These are phyloP conservation scores for Leccinum fallax DNA, from an alignment of 1,284 basidiomycete species.

Conservation along the genomic window DNA sequence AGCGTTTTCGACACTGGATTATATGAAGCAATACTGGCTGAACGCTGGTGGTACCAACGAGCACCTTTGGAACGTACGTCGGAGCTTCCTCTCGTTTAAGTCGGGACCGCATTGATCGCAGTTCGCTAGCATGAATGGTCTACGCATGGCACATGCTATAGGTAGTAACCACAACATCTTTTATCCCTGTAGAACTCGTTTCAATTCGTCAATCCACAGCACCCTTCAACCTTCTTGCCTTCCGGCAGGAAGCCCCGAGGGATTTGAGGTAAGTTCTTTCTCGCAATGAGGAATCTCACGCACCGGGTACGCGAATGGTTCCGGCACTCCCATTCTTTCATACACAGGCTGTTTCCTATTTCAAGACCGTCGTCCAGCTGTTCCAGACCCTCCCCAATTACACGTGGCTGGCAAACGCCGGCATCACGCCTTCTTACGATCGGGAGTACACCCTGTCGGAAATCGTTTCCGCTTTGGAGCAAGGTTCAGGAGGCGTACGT, in stretches of 20 bases:
- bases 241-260: slow-evolving; percentile 53
- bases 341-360: slow-evolving; percentile 68
- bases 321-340: not conserved
- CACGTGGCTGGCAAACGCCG: slow-evolving; percentile 63
- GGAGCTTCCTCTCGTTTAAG: not conserved
- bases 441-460: slow-evolving; percentile 60
- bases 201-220: slow-evolving; percentile 36
- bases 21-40: slow-evolving; percentile 71
- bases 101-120: slow-evolving; percentile 6
- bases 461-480: slow-evolving; percentile 59
- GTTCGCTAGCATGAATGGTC: slow-evolving; percentile 62
- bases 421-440: slow-evolving; percentile 64
- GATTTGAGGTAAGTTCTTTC: slow-evolving; percentile 53
- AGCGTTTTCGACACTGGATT: slow-evolving; percentile 58
- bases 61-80: slow-evolving; percentile 68
- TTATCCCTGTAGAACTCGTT: not conserved
- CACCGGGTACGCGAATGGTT: not conserved
- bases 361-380: slow-evolving; percentile 61
- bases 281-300: slow-evolving; percentile 3
- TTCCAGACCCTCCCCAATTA: slow-evolving; percentile 72
- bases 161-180: slow-evolving; percentile 36
- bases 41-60: slow-evolving; percentile 65
- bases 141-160: slow-evolving; percentile 75
- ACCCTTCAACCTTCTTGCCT: slow-evolving; percentile 64
- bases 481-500: slow-evolving; percentile 47